Base-by-base conservation (phyloP, 345 rosid species). In the Eucalyptus marginata region DNA sequence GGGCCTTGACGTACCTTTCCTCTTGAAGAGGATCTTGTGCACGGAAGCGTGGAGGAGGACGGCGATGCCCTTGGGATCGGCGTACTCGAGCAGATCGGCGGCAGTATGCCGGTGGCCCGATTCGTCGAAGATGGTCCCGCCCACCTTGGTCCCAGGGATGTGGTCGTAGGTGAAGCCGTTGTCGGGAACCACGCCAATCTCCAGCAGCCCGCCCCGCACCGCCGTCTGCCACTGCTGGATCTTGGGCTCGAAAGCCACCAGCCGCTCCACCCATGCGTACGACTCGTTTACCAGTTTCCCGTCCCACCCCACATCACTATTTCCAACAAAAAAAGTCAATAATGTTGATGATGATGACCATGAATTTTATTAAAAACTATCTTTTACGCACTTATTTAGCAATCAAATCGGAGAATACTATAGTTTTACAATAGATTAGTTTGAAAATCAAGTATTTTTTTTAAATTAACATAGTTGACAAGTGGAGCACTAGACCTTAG, bases 111-210 rank as follows among this genome's bases (percentile, higher is more conserved):
- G 66, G 46, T 87, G 93, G 6, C 94, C 94, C 14, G 52, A 11
- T 31, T 68, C 62, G 31, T 93, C 94, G 83, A 93, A 93, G 14
- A 91, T 92, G 16, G 95, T 79, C 16, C 95, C 95, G 2, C 95
- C 95, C 27, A 93, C 86, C 89, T 93, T 92, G 36, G 95, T 93
- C 81, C 95, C 94, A 36, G 68, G 43, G 27, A 91, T 25, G 76
- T 92, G 93, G n/a, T 92, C 93, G 79, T 89, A 93, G 29, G 93
- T 90, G 86, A 93, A 93, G 1, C 93, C 94, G 18, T 91, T 93
- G 90, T 89, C 49, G 25, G 95, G 95, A 49, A 81, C 17, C 17
- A 93, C 86, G 36, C 95, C 94, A 11, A 86, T 88, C 49, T 92
- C 93, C 15, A 90, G 2, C 56, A 93, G 79, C 86, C 93, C 94